These are phyloP conservation scores for Darksidea phi DNA, from an alignment of 495 filamentous ascomycete genomes.

Conservation along the genomic window DNA sequence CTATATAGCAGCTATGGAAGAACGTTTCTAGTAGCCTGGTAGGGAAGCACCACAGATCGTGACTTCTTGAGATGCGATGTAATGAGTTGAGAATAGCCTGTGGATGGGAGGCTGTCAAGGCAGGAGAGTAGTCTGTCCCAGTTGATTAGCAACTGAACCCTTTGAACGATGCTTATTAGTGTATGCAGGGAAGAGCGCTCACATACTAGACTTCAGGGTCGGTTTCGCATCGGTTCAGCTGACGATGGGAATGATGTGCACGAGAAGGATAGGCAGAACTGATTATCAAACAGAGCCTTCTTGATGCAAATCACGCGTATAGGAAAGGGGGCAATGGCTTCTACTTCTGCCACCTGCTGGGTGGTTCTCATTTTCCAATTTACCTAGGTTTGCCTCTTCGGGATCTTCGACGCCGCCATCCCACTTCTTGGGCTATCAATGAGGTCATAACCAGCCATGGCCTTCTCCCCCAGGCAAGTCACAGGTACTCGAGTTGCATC, in stretches of 20 bases:
- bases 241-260: slow-evolving; percentile 13
- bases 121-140: neutral
- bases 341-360: neutral
- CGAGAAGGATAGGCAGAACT: neutral
- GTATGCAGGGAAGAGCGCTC: slow-evolving; percentile 10
- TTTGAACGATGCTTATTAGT: neutral
- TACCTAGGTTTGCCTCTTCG: slow-evolving; percentile 1
- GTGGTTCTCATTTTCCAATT: neutral
- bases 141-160: neutral
- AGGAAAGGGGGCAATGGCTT: neutral
- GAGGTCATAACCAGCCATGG: slow-evolving; percentile 22
- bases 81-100: too few relatives aligned
- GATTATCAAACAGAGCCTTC: neutral
- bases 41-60: too few relatives aligned
- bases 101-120: neutral
- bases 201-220: neutral
- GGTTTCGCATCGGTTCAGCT: neutral
- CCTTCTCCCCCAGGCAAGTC: neutral
- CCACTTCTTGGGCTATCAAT: neutral
- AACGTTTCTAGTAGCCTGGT: neutral
- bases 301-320: neutral
- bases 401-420: neutral
- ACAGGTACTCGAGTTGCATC: neutral
- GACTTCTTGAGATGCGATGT: too few relatives aligned
- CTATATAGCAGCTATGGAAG: neutral